Base-by-base conservation (phyloP, 2,329 filamentous ascomycete species). In the Penicillium sp. region DNA sequence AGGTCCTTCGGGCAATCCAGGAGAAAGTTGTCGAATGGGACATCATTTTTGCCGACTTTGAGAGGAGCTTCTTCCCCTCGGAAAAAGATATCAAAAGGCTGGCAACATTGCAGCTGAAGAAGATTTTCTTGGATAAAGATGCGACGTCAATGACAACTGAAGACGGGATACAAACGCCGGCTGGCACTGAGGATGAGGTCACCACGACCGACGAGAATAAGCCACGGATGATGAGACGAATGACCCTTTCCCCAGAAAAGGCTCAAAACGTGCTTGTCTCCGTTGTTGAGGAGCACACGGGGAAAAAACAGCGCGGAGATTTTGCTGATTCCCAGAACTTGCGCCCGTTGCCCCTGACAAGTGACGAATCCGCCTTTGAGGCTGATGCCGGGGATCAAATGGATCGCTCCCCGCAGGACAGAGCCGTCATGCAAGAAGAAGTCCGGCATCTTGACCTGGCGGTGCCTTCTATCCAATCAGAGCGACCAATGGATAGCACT, bases 11-110 rank as follows among this genome's bases (percentile, higher is more conserved):
- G 56, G 86, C 88, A 47, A 93, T 95, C 76, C 84, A 97, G 55
- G 90, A 96, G 64, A 94, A 88, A 58, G 90, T 91, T 4, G 84
- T 90, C 18, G 88, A 90, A 55, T 98, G 93, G 93, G 94, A 98
- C 62, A 83, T 85, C 25, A 83, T 83, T 0, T 98, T 98, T 71
- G 78, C 83, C 47, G 86, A 93, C 46, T 97, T 98, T 50, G 94
- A 98, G 65, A 82, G 84, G 38, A 87, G 95, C 59, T 98, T 91
- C 70, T 85, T 98, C 60, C 91, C 86, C 0, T 84, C 91, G 0
- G 94, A 98, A 67, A 97, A 95, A 63, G 93, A 98, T 71, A 95
- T 98, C 62, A 82, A 90, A 53, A 84, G 93, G 60, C 75, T 98
- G 51, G 95, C 93, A 9, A 89, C 91, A 49, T 78, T 96, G 52